These are phyloP conservation scores for Venturia effusa DNA, from an alignment of 2,329 filamentous ascomycete species.

Conservation along the genomic window DNA sequence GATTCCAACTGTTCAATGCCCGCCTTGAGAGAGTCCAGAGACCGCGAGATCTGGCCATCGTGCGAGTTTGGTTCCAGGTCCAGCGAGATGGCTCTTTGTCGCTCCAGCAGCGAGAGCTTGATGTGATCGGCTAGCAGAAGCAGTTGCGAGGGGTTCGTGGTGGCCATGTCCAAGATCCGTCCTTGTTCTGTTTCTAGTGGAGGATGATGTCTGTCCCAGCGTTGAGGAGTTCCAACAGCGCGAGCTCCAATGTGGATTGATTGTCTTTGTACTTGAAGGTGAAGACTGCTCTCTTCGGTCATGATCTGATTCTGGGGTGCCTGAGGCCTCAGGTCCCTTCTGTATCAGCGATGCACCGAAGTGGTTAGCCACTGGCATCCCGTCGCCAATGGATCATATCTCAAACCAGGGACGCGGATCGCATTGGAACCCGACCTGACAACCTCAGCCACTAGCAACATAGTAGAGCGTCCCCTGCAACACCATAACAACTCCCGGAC, in stretches of 20 bases:
- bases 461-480: background rate
- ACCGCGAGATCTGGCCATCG: constrained; percentile 80
- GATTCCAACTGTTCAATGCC: constrained; percentile 61
- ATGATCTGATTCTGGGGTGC: background rate
- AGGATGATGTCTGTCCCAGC: background rate
- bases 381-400: no score
- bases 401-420: no score
- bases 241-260: background rate
- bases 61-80: constrained; percentile 70
- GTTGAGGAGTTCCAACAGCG: background rate
- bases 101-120: constrained; percentile 88
- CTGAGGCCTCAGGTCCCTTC: no score
- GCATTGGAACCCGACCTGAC: background rate
- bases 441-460: background rate
- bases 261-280: background rate
- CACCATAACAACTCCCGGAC: background rate
- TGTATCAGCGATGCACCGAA: background rate
- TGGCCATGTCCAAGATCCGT: constrained; percentile 19
- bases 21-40: constrained; percentile 73
- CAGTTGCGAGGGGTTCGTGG: constrained; percentile 57
- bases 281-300: background rate
- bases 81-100: constrained; percentile 72
- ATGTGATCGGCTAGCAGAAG: constrained; percentile 93
- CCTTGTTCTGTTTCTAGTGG: background rate
- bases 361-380: background rate